These are phyloP conservation scores for Diutina sp. DNA, from an alignment of 1,139 yeast species.

Conservation along the genomic window DNA sequence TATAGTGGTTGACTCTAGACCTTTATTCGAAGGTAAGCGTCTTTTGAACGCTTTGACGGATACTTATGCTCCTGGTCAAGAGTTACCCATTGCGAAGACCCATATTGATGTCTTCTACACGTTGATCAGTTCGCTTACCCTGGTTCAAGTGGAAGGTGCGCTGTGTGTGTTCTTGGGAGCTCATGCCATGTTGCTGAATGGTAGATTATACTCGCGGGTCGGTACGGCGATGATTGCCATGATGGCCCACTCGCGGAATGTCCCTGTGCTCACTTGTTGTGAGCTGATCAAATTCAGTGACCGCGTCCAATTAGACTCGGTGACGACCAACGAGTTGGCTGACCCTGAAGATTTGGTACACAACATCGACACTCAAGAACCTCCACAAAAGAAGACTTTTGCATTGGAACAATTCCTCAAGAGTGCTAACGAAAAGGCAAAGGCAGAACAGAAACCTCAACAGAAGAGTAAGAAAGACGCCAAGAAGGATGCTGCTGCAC, in stretches of 20 bases:
- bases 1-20: slow-evolving; percentile 88
- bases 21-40: slow-evolving; percentile 84
- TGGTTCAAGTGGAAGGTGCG: slow-evolving; percentile 65
- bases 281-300: slow-evolving; percentile 93
- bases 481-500: not conserved
- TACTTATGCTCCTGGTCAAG: slow-evolving; percentile 14
- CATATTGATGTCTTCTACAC: slow-evolving; percentile 42
- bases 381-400: slow-evolving; percentile 49
- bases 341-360: slow-evolving; percentile 65
- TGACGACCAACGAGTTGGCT: slow-evolving; percentile 84
- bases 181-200: slow-evolving; percentile 93
- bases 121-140: slow-evolving; percentile 64
- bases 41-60: slow-evolving; percentile 45
- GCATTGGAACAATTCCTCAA: slow-evolving; percentile 52
- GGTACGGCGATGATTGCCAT: slow-evolving; percentile 93
- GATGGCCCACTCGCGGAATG: slow-evolving; percentile 77
- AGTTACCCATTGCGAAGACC: slow-evolving; percentile 21
- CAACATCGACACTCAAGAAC: slow-evolving; percentile 30
- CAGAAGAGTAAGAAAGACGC: slow-evolving; percentile 5
- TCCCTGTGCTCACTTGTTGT: slow-evolving; percentile 92
- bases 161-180: slow-evolving; percentile 93
- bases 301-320: slow-evolving; percentile 90
- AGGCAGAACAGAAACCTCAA: slow-evolving; percentile 10
- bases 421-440: slow-evolving; percentile 21
- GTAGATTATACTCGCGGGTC: slow-evolving; percentile 82